Evolutionary conservation across 352 stramenopile species (phyloP).

Genomic region (Phytophthora nicotianae): DNA sequence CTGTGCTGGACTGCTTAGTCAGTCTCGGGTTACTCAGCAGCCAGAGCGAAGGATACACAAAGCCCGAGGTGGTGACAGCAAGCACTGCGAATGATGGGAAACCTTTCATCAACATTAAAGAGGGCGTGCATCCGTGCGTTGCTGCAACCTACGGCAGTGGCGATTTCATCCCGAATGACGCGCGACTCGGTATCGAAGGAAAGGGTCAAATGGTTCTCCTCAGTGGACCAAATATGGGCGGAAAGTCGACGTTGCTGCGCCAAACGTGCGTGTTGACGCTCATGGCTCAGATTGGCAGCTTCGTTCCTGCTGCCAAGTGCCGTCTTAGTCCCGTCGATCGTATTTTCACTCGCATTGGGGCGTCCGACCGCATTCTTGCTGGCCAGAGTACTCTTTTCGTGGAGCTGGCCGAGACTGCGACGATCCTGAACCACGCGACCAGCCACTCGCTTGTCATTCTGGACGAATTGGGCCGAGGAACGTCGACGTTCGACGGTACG

Average conservation of each 20-base stretch:
- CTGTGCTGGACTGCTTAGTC: constrained; percentile 95
- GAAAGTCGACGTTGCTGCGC: constrained; percentile 98
- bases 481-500: constrained; percentile 98
- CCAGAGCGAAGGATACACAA: constrained; percentile 92
- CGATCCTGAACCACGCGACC: constrained; percentile 96
- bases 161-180: constrained; percentile 98
- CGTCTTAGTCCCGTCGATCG: constrained; percentile 97
- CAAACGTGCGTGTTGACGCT: constrained; percentile 98
- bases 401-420: constrained; percentile 98
- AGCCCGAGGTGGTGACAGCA: constrained; percentile 90
- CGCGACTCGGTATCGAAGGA: constrained; percentile 81
- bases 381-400: constrained; percentile 99
- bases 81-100: constrained; percentile 45
- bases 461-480: constrained; percentile 98
- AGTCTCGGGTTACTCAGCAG: constrained; percentile 94
- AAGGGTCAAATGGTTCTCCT: constrained; percentile 91
- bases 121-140: constrained; percentile 96
- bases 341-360: constrained; percentile 99
- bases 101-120: constrained; percentile 91
- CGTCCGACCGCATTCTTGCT: constrained; percentile 97
- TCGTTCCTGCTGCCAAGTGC: constrained; percentile 95
- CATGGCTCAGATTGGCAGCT: constrained; percentile 99
- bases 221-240: constrained; percentile 98
- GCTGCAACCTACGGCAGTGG: constrained; percentile 71
- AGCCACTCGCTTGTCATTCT: constrained; percentile 97